Evolutionary conservation across 352 stramenopile species (phyloP).

Genomic region (Phytophthora sp.): DNA sequence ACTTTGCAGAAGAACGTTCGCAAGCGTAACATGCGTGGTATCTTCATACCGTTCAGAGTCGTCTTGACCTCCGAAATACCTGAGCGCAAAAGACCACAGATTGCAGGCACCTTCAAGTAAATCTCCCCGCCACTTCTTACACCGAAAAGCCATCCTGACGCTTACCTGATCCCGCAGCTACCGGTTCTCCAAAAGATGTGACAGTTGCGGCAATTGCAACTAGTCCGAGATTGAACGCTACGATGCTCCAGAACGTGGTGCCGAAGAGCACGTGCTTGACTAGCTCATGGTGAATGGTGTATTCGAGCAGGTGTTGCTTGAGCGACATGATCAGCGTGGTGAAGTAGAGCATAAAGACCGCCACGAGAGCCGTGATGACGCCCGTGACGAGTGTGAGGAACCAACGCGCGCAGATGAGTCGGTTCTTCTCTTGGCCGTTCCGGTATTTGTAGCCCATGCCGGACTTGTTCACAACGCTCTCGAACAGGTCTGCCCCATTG

Average conservation of each 20-base stretch:
- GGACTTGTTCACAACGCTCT: conserved; percentile 89
- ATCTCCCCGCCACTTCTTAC: conserved; percentile 1
- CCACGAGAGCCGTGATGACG: conserved; percentile 74
- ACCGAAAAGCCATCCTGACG: conserved; percentile 1
- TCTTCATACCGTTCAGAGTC: conserved; percentile 93
- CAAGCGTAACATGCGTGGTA: conserved; percentile 75
- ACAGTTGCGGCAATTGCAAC: conserved; percentile 76
- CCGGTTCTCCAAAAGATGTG: conserved; percentile 75
- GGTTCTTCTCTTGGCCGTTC: conserved; percentile 81
- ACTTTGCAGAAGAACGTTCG: conserved; percentile 90
- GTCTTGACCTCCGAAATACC: conserved; percentile 94
- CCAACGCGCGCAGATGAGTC: conserved; percentile 83
- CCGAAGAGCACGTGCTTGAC: conserved; percentile 71
- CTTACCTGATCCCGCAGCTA: conserved; percentile 77
- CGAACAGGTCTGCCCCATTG: conserved; percentile 68
- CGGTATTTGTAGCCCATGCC: conserved; percentile 84
- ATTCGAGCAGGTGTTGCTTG: conserved; percentile 73
- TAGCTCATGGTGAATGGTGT: conserved; percentile 67
- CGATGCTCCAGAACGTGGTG: conserved; percentile 71
- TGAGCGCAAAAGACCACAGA: conserved; percentile 12
- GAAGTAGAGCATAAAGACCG: conserved; percentile 84
- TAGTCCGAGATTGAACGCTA: conserved; percentile 76
- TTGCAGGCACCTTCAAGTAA: too few relatives aligned
- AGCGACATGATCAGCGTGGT: conserved; percentile 70
- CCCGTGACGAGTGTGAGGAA: conserved; percentile 80